Base-by-base conservation (phyloP, 2,329 filamentous ascomycete species). In the Nigrospora osmanthi region DNA sequence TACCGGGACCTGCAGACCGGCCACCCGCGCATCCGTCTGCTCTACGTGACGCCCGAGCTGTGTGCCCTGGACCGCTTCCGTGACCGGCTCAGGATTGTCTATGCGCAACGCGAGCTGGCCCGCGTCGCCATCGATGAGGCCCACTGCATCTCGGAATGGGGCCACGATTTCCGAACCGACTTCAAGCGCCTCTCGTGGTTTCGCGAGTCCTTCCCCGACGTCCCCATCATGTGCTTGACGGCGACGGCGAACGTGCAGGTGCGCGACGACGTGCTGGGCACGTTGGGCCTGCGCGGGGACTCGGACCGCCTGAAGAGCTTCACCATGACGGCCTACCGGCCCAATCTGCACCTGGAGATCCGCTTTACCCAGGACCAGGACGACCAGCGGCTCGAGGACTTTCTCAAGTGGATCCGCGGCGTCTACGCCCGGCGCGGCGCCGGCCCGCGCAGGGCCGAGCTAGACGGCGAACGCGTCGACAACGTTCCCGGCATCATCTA, bases 111-210 rank as follows among this genome's bases (percentile, higher is more conserved):
- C 46, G 88, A 96, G 65, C 77, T 97, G n/a, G 84, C 85, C 11
- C 81, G 91, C 13, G 80, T 97, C 51, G 91, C 87, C 40, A 83
- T 97, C 46, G 91, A 97, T 58, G 91, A 97, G 67, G 91, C 91
- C 2, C 91, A 97, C 63, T 97, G 91, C 63, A 95, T 97, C 54
- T 95, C 88, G 19, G 90, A 96, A 81, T 96, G 91, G 91, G 91
- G 91, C 2, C 90, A 97, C 62, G 91, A 97, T 63, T 97, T 97
- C 61, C 85, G 91, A n/a, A 87, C 84, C 33, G 87, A 89, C 46
- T 97, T 95, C 66, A 89, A 93, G 59, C 79, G 85, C 16, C 75
- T 97, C 7, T 83, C 80, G 2, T 96, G 88, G 81, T 93, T 97
- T 69, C 84, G 87, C 54, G 75, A 80, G 40, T 81, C 81, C 6